Conservation (phyloP, 208 protist genomes). For the Spongospora subterranea region DNA sequence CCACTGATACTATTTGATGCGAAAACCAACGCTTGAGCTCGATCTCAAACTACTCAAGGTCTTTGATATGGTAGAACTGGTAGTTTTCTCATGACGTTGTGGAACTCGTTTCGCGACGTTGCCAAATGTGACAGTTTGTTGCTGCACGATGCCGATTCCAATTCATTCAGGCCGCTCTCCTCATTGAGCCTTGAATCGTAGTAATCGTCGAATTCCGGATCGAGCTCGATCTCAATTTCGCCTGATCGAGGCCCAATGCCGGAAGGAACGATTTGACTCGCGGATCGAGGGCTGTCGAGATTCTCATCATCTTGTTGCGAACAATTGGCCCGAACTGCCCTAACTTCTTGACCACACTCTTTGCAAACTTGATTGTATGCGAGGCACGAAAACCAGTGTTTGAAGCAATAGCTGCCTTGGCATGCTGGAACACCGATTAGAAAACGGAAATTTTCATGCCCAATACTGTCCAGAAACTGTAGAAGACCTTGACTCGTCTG, state of each 20-base stretch:
- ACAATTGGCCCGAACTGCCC: background rate
- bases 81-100: no score
- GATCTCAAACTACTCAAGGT: background rate
- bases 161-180: background rate
- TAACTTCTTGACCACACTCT: background rate
- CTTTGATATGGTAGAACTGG: no score
- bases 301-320: background rate
- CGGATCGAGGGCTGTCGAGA: background rate
- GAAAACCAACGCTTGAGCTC: background rate
- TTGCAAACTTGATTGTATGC: slow-evolving; percentile 1
- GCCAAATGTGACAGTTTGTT: no score
- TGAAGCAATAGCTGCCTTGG: background rate
- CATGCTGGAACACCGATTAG: background rate
- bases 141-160: no score
- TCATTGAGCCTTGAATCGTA: background rate
- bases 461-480: background rate
- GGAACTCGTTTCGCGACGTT: no score
- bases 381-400: background rate
- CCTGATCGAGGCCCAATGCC: background rate
- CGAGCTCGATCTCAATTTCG: background rate
- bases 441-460: background rate
- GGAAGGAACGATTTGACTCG: background rate
- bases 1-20: background rate
- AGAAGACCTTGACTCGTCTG: background rate
- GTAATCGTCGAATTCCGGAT: background rate